Conservation (phyloP, 164 flowering plant genomes). For the Vitis cinerea region DNA sequence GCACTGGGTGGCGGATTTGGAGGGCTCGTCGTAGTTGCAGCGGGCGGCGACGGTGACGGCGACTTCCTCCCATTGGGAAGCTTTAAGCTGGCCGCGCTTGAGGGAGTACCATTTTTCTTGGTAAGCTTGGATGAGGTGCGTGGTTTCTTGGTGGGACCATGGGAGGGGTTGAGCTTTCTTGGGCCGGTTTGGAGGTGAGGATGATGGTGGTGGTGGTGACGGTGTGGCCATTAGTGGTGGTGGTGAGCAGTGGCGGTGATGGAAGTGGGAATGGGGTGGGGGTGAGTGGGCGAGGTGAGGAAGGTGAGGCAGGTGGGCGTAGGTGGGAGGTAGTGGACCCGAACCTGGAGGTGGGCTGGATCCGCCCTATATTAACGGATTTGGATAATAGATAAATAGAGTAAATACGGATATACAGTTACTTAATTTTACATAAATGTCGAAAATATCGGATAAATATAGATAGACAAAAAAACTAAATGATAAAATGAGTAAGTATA, state of each 20-base stretch:
- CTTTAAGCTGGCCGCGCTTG: constrained; percentile 68
- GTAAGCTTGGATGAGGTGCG: constrained; percentile 69
- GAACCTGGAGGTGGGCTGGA: too few species aligned
- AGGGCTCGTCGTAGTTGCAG: constrained; percentile 53
- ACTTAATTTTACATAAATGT: too few species aligned
- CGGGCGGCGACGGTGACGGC: constrained; percentile 68
- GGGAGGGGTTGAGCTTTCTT: constrained; percentile 50
- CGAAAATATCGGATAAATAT: too few species aligned
- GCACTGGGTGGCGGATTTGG: constrained; percentile 81
- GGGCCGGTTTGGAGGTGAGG: constrained; percentile 12
- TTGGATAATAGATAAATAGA: too few species aligned
- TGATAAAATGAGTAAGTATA: too few species aligned
- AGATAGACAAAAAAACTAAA: too few species aligned
- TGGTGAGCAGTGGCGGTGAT: not conserved
- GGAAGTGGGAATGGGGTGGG: not conserved
- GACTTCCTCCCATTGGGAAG: constrained; percentile 87
- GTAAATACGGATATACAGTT: too few species aligned
- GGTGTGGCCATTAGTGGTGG: not conserved
- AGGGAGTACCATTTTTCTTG: constrained; percentile 83
- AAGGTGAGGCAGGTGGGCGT: too few species aligned
- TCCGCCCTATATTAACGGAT: too few species aligned
- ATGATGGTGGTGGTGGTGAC: constrained; percentile 15
- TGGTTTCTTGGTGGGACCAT: constrained; percentile 81
- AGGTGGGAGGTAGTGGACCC: too few species aligned
- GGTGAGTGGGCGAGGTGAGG: too few species aligned